Evolutionary conservation across 768 basidiomycete genomes (phyloP), one percentile per base, ranked within the genome.

Genomic region (Boletus sp.): DNA sequence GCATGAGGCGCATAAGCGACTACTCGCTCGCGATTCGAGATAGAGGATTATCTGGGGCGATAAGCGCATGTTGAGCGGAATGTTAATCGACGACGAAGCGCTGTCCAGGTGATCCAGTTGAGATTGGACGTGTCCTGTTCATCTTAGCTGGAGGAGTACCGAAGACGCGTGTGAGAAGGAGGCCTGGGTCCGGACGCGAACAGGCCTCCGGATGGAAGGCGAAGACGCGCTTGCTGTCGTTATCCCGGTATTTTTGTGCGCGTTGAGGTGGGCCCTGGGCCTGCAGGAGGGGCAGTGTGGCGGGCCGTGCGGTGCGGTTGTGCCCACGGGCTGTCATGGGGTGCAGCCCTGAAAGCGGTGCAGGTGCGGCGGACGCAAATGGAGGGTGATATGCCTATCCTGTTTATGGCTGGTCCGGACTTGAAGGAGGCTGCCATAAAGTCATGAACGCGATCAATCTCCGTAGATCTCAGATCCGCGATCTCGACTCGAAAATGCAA

Each of bases 391-490:
- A 44, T 14, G 39, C 37, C 23, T 44, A 13, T 46, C 38, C 23
- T 47, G 42, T 38, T 23, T 5, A 17, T 37, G 47, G 15, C 23
- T 41, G 21, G 49, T 48, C 55, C 64, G 64, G 41, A 15, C 11
- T n/a, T 5, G 41, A 54, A 57, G 64, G 64, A 57, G n/a, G 40
- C n/a, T 34, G 14, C 8, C 17, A 15, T 10, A 35, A 10, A 15
- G 29, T n/a, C n/a, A n/a, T 33, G 37, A 29, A 4, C n/a, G 42
- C 64, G 59, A 56, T 48, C 42, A 58, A 65, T 65, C 53, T 59
- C 64, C 64, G 65, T 19, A 23, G 40, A 66, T 67, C 65, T 67
- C 49, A 64, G 64, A 65, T 65, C 37, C 57, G 25, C 62, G 51
- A 67, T 64, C 61, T 60, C n/a, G 30, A 25, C 32, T 44, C 47